Conservation (phyloP, 495 filamentous ascomycete genomes). For the Lasiosphaeriaceae sp. region DNA sequence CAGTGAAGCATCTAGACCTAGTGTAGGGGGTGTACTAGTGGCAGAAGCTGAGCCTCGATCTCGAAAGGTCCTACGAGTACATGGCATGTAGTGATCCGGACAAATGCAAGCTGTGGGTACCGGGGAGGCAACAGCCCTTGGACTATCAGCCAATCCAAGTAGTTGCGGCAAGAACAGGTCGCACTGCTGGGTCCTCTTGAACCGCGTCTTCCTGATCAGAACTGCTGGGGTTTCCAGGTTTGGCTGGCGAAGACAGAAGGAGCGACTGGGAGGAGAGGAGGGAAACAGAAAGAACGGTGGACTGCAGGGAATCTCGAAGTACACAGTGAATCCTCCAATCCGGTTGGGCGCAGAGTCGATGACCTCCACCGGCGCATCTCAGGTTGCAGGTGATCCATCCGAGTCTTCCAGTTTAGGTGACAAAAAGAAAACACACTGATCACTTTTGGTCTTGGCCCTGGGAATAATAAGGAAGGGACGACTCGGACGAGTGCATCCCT, state of each 20-base stretch:
- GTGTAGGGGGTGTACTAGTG: not conserved
- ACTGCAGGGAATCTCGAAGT: not conserved
- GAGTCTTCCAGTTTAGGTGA: not conserved
- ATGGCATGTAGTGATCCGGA: too few species aligned
- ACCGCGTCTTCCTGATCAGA: not conserved
- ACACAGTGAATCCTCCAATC: not conserved
- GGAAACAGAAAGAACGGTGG: not conserved
- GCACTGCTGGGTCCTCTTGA: not conserved
- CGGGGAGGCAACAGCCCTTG: too few species aligned
- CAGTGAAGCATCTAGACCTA: not conserved
- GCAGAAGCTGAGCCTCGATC: not conserved
- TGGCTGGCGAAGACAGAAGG: not conserved
- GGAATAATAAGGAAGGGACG: not conserved
- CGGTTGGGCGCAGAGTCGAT: not conserved
- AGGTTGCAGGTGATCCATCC: not conserved
- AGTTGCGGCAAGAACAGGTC: not conserved
- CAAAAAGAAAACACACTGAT: not conserved
- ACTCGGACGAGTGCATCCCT: slow-evolving; percentile 5
- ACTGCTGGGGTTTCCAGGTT: not conserved
- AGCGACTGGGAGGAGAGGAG: not conserved
- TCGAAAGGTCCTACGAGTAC: too few species aligned
- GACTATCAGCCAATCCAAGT: not conserved
- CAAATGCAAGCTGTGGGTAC: too few species aligned
- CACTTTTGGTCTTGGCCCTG: not conserved
- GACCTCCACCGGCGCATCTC: not conserved